Percentiles rank a stretch among this genome's conserved stretches.
phyloP scores from a whole-genome alignment of 192 early-diverging fungal species.

The Oehlia diaphana region DNA sequence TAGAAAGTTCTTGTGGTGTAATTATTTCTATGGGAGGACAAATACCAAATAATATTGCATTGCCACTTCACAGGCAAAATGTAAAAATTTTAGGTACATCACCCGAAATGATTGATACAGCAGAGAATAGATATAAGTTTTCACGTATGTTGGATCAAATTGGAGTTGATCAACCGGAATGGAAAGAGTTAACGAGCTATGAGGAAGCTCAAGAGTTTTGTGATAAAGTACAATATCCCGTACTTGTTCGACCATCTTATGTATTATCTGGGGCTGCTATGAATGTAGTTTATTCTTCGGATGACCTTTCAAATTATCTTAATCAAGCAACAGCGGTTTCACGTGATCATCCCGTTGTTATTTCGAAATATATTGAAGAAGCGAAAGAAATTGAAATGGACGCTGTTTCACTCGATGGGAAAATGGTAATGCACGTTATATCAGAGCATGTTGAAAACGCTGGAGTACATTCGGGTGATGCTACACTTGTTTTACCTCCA shows the following conservation, averaged over 20 bases:
- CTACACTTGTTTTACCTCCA: slow-evolving; percentile 86
- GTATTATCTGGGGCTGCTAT: slow-evolving; percentile 98
- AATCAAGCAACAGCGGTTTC: slow-evolving; percentile 84
- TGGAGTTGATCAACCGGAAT: slow-evolving; percentile 93
- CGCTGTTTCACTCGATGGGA: slow-evolving; percentile 84
- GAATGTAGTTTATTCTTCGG: slow-evolving; percentile 88
- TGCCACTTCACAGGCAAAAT: slow-evolving; percentile 69
- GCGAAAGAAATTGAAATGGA: slow-evolving; percentile 97
- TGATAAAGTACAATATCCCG: slow-evolving; percentile 84
- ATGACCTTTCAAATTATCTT: slow-evolving; percentile 71
- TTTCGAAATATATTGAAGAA: slow-evolving; percentile 94
- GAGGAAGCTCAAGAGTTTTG: slow-evolving; percentile 88
- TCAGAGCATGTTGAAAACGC: slow-evolving; percentile 97
- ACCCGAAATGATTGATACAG: slow-evolving; percentile 88
- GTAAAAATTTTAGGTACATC: slow-evolving; percentile 90
- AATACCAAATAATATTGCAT: slow-evolving; percentile 95
- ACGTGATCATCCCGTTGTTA: slow-evolving; percentile 93
- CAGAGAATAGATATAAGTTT: slow-evolving; percentile 96
- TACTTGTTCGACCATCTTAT: slow-evolving; percentile 94
- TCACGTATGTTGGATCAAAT: slow-evolving; percentile 88
- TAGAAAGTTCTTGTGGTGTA: slow-evolving; percentile 79
- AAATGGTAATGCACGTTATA: slow-evolving; percentile 83
- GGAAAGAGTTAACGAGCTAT: slow-evolving; percentile 88
- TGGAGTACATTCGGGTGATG: slow-evolving; percentile 98
- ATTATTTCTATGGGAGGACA: slow-evolving; percentile 95